Evolutionary conservation across 2,329 filamentous ascomycete genomes (phyloP).

Genomic region (Nemania bipapillata): DNA sequence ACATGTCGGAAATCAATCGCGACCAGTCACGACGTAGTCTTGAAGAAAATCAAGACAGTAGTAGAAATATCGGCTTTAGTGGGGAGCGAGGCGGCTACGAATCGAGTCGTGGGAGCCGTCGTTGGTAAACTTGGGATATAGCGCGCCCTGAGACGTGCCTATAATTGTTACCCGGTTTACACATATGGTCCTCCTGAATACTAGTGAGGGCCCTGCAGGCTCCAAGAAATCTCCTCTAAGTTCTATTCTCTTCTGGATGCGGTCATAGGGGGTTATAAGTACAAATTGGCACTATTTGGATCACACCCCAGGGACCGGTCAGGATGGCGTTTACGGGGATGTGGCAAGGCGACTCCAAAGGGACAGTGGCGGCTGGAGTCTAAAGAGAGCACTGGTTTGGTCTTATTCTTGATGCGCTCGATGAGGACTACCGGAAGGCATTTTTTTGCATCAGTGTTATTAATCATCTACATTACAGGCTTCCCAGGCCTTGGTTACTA

Average conservation of each 20-base stretch:
- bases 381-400: constrained; percentile 41
- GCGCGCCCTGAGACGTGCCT: constrained; percentile 1
- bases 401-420: constrained; percentile 44
- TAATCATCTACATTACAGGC: constrained; percentile 34
- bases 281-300: constrained; percentile 39
- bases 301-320: constrained; percentile 17
- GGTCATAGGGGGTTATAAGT: constrained; percentile 18
- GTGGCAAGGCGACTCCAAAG: constrained; percentile 26
- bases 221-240: background rate
- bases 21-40: constrained; percentile 66
- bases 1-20: constrained; percentile 76
- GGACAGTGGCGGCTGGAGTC: constrained; percentile 43
- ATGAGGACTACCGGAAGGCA: constrained; percentile 44
- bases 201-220: background rate
- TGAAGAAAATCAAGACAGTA: constrained; percentile 62
- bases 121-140: constrained; percentile 41
- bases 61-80: constrained; percentile 54
- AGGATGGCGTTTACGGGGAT: constrained; percentile 37
- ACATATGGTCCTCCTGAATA: background rate
- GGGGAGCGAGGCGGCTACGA: constrained; percentile 56
- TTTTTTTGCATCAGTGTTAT: constrained; percentile 31
- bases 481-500: constrained; percentile 8
- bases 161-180: background rate
- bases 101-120: constrained; percentile 43
- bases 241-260: constrained; percentile 27